phyloP scores from a whole-genome alignment of 2,329 filamentous ascomycete species.

The Colletotrichum tropicale region DNA sequence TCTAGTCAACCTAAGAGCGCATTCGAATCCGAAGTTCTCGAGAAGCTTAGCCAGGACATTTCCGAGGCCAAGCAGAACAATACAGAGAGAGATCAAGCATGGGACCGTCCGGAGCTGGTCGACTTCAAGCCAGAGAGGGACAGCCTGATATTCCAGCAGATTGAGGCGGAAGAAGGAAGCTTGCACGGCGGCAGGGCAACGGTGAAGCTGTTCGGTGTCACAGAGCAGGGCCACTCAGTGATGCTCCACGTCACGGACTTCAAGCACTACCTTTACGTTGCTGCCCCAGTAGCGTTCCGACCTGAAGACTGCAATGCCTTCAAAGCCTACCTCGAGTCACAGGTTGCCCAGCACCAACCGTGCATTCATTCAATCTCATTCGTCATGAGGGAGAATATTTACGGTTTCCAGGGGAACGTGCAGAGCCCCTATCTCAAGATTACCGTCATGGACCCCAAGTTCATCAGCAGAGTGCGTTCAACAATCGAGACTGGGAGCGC shows the following conservation, averaged over 20 bases:
- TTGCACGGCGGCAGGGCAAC: slow-evolving; percentile 76
- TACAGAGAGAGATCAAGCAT: slow-evolving; percentile 91
- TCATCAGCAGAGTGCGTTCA: slow-evolving; percentile 76
- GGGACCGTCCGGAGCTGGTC: slow-evolving; percentile 69
- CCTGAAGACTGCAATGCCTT: slow-evolving; percentile 79
- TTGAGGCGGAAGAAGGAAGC: slow-evolving; percentile 91
- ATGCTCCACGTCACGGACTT: slow-evolving; percentile 95
- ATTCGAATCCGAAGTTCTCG: slow-evolving; percentile 92
- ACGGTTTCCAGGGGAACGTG: slow-evolving; percentile 91
- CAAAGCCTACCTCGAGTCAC: slow-evolving; percentile 79
- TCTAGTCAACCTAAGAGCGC: slow-evolving; percentile 86
- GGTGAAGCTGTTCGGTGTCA: slow-evolving; percentile 94
- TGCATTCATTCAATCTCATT: slow-evolving; percentile 83
- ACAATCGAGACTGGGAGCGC: slow-evolving; percentile 76
- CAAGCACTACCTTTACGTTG: slow-evolving; percentile 93
- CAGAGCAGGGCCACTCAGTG: slow-evolving; percentile 82
- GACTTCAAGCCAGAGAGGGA: slow-evolving; percentile 63
- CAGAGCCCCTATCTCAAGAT: slow-evolving; percentile 94
- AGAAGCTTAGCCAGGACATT: slow-evolving; percentile 96
- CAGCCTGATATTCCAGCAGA: slow-evolving; percentile 89
- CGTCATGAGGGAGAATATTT: slow-evolving; percentile 87
- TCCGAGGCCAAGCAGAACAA: slow-evolving; percentile 84
- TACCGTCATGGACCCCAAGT: slow-evolving; percentile 87
- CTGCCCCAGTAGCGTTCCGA: slow-evolving; percentile 82
- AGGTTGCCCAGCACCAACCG: slow-evolving; percentile 74